These are phyloP conservation scores for Sugiyamaella smithiae DNA, from an alignment of 805 yeast genomes.

Conservation along the genomic window DNA sequence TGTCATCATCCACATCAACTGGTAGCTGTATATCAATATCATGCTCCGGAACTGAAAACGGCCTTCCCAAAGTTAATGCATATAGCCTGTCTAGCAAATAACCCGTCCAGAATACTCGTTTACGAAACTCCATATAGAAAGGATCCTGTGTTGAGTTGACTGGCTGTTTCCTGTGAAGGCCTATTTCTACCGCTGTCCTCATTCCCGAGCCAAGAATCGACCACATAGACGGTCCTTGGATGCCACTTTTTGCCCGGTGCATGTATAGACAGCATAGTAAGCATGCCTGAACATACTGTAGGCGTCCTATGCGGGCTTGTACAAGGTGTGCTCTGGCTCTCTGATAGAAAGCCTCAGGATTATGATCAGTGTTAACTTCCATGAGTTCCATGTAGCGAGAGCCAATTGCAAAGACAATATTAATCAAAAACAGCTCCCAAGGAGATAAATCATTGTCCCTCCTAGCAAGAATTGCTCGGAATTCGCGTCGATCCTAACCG, in stretches of 20 bases:
- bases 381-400: conserved; percentile 14
- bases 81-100: conserved; percentile 13
- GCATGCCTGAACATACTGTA: conserved; percentile 16
- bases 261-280: conserved; percentile 13
- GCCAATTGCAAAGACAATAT: conserved; percentile 17
- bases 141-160: conserved; percentile 12
- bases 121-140: conserved; percentile 5
- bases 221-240: conserved; percentile 15
- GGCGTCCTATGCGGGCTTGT: conserved; percentile 1
- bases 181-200: conserved; percentile 17
- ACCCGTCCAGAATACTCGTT: conserved; percentile 3
- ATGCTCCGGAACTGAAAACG: conserved; percentile 16
- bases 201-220: conserved; percentile 15
- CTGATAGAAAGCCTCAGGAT: conserved; percentile 13
- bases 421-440: conserved; percentile 14
- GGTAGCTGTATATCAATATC: conserved; percentile 16
- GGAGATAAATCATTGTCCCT: background rate
- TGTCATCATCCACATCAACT: conserved; percentile 14
- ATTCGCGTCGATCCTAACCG: conserved; percentile 5
- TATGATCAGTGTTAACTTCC: conserved; percentile 3
- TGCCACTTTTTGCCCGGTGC: conserved; percentile 8
- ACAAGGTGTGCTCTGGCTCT: conserved; percentile 9
- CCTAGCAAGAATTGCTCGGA: background rate
- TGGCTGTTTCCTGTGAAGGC: conserved; percentile 16
- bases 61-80: conserved; percentile 9